Evolutionary conservation across 163 green algal species (phyloP).

Genomic region (Picocystis sp.): DNA sequence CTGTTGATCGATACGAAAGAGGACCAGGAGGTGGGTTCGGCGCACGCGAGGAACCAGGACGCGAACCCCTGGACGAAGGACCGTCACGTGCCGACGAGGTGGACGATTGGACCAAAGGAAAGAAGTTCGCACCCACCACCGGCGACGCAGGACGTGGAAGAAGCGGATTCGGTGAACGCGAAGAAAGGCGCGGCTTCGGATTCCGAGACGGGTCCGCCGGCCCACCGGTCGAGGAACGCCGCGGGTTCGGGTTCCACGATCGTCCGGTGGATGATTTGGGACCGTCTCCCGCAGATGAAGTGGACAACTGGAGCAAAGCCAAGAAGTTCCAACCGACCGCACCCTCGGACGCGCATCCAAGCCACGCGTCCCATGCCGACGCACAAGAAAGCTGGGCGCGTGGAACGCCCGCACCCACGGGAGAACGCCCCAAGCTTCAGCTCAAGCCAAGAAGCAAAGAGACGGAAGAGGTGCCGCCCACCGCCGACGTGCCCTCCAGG

Average conservation of each 20-base stretch:
- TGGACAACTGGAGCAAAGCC: slow-evolving; percentile 14
- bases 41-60: no score
- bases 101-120: slow-evolving; percentile 37
- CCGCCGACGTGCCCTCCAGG: not conserved
- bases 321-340: slow-evolving; percentile 18
- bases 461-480: slow-evolving; percentile 10
- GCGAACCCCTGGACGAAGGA: slow-evolving; percentile 12
- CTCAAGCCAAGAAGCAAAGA: slow-evolving; percentile 39
- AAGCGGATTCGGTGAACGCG: no score
- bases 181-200: no score
- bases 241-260: slow-evolving; percentile 3
- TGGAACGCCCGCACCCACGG: not conserved
- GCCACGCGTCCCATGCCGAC: not conserved
- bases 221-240: slow-evolving; percentile 10
- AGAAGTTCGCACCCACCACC: slow-evolving; percentile 22
- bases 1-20: not conserved
- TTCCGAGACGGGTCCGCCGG: no score
- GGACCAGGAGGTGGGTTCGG: no score
- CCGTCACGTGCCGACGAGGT: slow-evolving; percentile 24
- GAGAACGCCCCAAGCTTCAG: slow-evolving; percentile 42
- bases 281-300: slow-evolving; percentile 25
- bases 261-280: slow-evolving; percentile 3
- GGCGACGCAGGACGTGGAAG: no score
- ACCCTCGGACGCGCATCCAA: not conserved
- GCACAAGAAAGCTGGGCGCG: slow-evolving; percentile 2